A percentile compares a stretch with the other conserved stretches of the same genome.
These are phyloP conservation scores for Russula griseocarnosa DNA, from an alignment of 768 basidiomycete genomes.

Conservation along the genomic window DNA sequence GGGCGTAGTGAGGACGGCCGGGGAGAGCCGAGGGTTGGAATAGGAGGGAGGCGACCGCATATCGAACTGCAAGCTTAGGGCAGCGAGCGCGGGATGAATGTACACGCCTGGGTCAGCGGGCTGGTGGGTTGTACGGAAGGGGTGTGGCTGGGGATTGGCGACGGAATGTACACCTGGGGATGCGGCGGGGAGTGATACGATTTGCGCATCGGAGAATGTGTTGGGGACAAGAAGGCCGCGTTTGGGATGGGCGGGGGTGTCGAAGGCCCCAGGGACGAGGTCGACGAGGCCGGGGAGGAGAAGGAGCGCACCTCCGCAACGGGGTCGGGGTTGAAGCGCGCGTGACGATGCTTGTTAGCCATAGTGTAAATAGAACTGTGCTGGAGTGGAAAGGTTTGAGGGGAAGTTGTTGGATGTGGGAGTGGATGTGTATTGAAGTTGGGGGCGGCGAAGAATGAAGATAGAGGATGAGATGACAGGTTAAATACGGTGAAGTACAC, in stretches of 20 bases:
- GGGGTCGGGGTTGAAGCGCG: conserved; percentile 21
- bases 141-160: conserved; percentile 8
- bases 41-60: conserved; percentile 1
- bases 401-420: background rate
- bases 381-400: background rate
- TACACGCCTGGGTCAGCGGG: conserved; percentile 3
- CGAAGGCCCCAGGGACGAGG: conserved; percentile 17
- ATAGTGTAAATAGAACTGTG: background rate
- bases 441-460: background rate
- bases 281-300: conserved; percentile 14
- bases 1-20: background rate
- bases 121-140: conserved; percentile 5
- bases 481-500: conserved; percentile 19
- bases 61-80: conserved; percentile 10
- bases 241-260: conserved; percentile 17
- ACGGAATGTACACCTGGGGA: background rate
- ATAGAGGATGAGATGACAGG: background rate
- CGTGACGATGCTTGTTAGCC: conserved; percentile 8
- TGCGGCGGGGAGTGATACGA: conserved; percentile 10
- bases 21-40: background rate
- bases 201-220: background rate
- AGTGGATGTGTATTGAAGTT: background rate
- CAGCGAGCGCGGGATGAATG: background rate
- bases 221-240: conserved; percentile 12
- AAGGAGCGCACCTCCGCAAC: conserved; percentile 18